Evolutionary conservation across 1,284 basidiomycete genomes (phyloP), one percentile per base, ranked within the genome.

Genomic region (Rhodotorula sp.): DNA sequence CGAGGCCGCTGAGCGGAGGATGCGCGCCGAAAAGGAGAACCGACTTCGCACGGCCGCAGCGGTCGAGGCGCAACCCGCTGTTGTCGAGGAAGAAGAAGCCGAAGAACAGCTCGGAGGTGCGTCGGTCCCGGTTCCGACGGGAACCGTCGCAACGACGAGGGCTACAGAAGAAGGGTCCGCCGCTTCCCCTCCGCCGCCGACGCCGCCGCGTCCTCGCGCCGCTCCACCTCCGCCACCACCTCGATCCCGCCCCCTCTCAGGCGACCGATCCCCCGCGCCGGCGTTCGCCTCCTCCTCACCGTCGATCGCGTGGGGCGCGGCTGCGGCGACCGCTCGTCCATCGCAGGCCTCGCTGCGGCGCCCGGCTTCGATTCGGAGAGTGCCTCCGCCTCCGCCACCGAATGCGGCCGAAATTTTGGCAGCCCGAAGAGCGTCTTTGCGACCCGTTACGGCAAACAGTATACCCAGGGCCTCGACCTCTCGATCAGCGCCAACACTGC

Each of bases 1-100:
- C 15, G 65, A 73, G n/a, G 74, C 74, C n/a, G 74, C 74, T 0
- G 74, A 75, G 54, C 55, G 74, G 31, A 47, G 74, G 52, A 54
- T 71, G 23, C 56, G 45, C 8, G 38, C 58, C 26, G 72, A 68
- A 26, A 54, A 62, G 26, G 69, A 62, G 21, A 57, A 59, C 21
- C 60, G 64, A 43, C n/a, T 38, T 21, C 4, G 47, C 10, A 3
- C 28, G 0, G 48, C 56, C 19, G 21, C 48, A 23, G 49, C 45
- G 23, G 28, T 14, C 34, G 10, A 15, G 21, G 21, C 49, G n/a
- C 18, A 26, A n/a, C 23, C 12, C 8, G 14, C 49, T 8, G 49
- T 23, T 4, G n/a, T 1, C 3, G 48, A 49, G 12, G 52, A 21
- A 18, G n/a, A 50, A 26, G 45, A 26, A 45, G 28, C 38, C 12